Base-by-base conservation (phyloP, 768 basidiomycete species). In the Amyloporia xantha region DNA sequence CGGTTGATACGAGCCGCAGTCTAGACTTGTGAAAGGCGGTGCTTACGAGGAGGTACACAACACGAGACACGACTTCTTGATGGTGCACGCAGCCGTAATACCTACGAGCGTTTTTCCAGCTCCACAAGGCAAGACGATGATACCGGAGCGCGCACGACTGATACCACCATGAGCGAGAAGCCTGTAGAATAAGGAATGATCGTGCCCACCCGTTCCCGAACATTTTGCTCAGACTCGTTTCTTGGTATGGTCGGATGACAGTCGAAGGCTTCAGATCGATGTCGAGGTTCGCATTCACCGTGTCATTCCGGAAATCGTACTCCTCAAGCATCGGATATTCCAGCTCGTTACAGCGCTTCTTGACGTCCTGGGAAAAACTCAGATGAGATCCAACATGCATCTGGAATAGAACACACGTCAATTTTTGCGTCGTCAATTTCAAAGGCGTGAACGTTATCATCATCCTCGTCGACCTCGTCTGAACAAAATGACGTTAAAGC, bases 271-370 rank as follows among this genome's bases (percentile, higher is more conserved):
- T 99, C 47, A 99, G 79, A 66, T 99, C 96, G 49, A 99, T 99
- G 62, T 99, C 96, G 39, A 99, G 76, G 66, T 97, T 95, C 24
- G 96, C 80, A 62, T 99, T 99, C 56, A 93, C 71, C 0, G 90
- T 92, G 64, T 99, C 96, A 62, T 98, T 95, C 37, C 94, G 77
- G 74, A 98, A 99, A 66, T 99, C 96, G 62, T 99, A 99, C 69
- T 99, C 96, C 65, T 99, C 96, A 38, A 99, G 75, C 84, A 97
- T 96, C 6, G 96, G 96, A 56, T 94, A 91, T 62, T 98, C 93
- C 33, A 98, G 77, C 58, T 96, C 95, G 60, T 93, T 93, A 63
- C 96, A 98, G 30, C 92, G 84, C 59, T 90, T 89, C 70, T 98
- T 95, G 53, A 99, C 93, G 55, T 90, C 89, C 91, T 95, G 55